Percentiles rank a stretch among this genome's conserved stretches.
phyloP scores from a whole-genome alignment of 1,284 basidiomycete species.

The Heterobasidion occidentale region DNA sequence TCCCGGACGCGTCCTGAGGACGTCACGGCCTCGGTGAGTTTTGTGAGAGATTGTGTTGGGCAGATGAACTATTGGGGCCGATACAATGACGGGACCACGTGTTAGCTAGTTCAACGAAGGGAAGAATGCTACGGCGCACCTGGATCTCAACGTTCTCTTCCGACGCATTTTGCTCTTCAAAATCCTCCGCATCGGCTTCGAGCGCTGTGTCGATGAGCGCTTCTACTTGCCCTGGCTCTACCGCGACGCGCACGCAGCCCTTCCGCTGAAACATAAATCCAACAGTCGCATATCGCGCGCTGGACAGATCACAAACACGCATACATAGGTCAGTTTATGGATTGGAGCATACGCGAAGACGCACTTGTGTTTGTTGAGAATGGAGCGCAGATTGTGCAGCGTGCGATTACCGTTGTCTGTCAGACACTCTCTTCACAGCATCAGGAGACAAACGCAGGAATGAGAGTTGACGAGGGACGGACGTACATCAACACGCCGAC shows the following conservation, averaged over 20 bases:
- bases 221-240: conserved; percentile 37
- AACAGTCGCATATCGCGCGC: conserved; percentile 66
- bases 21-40: conserved; percentile 34
- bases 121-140: conserved; percentile 23
- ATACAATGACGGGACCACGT: conserved; percentile 4
- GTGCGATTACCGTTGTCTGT: conserved; percentile 73
- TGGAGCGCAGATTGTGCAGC: conserved; percentile 53
- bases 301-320: conserved; percentile 18
- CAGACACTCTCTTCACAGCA: conserved; percentile 56
- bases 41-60: conserved; percentile 36
- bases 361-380: conserved; percentile 54
- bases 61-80: conserved; percentile 38
- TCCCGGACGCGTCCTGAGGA: conserved; percentile 28
- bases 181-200: conserved; percentile 48
- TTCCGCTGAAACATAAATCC: conserved; percentile 71
- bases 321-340: neutral
- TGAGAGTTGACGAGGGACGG: neutral
- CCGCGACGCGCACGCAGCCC: conserved; percentile 53
- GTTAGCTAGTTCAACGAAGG: neutral
- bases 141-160: conserved; percentile 30
- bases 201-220: conserved; percentile 43
- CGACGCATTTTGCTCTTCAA: conserved; percentile 29
- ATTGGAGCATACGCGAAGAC: conserved; percentile 11
- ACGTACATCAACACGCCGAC: conserved; percentile 74
- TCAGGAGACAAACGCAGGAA: conserved; percentile 8